These are phyloP conservation scores for Pseudomonodictys pantanalensis DNA, from an alignment of 495 filamentous ascomycete species.

Conservation along the genomic window DNA sequence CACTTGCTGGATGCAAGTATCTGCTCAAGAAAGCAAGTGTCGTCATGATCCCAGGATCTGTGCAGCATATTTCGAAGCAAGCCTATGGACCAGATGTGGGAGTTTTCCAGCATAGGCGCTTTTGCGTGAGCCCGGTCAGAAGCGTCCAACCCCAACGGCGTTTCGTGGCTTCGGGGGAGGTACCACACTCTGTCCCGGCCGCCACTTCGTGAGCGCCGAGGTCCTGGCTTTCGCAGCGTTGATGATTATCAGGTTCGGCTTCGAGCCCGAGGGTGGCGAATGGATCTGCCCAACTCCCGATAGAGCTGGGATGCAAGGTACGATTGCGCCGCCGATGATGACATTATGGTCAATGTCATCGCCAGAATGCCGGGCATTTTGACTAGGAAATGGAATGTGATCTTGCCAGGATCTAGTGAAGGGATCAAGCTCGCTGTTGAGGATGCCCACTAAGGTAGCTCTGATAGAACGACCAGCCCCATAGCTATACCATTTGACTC, in stretches of 20 bases:
- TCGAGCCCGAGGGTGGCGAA: constrained; percentile 5
- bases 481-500: too few relatives aligned
- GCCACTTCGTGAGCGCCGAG: constrained; percentile 29
- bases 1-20: constrained; percentile 20
- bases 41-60: constrained; percentile 23
- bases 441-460: constrained; percentile 1
- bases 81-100: constrained; percentile 20
- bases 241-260: constrained; percentile 24
- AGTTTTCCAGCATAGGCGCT: constrained; percentile 24
- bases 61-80: constrained; percentile 4
- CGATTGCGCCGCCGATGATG: constrained; percentile 8
- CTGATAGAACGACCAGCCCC: background rate
- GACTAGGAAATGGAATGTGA: constrained; percentile 11
- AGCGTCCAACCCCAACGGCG: constrained; percentile 16
- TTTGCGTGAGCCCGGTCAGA: constrained; percentile 10
- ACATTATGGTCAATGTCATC: constrained; percentile 8
- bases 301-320: constrained; percentile 7
- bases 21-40: constrained; percentile 28
- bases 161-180: constrained; percentile 27
- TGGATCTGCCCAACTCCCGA: constrained; percentile 21
- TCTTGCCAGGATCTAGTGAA: constrained; percentile 7
- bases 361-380: background rate
- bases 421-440: constrained; percentile 5
- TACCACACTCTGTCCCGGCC: constrained; percentile 28
- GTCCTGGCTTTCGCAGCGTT: constrained; percentile 20